These are phyloP conservation scores for Exophiala lecanii-corni DNA, from an alignment of 2,329 filamentous ascomycete genomes.

Conservation along the genomic window DNA sequence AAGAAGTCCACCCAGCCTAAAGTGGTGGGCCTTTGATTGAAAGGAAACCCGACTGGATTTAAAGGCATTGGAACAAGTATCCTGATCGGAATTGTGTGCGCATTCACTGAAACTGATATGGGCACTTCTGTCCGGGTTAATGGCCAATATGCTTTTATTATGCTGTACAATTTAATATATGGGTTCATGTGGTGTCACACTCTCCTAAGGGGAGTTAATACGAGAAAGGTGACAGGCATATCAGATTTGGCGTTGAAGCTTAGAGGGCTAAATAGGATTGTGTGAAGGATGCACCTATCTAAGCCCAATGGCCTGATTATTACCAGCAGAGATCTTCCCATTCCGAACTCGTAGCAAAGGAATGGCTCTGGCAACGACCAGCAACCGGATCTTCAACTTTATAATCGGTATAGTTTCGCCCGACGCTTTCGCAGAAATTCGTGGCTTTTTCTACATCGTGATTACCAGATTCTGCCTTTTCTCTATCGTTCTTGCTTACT, in stretches of 20 bases:
- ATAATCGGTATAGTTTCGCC: conserved; percentile 71
- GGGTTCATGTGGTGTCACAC: conserved; percentile 71
- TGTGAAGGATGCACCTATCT: no score
- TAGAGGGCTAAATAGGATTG: no score
- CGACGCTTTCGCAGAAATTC: conserved; percentile 67
- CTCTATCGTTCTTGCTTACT: conserved; percentile 55
- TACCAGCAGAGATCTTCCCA: conserved; percentile 58
- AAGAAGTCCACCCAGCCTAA: no score
- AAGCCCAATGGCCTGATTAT: conserved; percentile 60
- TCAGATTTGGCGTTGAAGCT: no score
- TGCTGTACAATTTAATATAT: conserved; percentile 69
- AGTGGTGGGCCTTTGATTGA: no score
- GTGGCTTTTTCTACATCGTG: conserved; percentile 71
- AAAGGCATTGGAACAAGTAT: conserved; percentile 1
- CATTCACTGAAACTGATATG: conserved; percentile 49
- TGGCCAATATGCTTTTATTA: conserved; percentile 65
- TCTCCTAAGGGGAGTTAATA: no score
- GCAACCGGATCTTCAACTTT: conserved; percentile 48
- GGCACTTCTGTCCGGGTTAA: conserved; percentile 41
- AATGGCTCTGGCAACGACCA: conserved; percentile 7
- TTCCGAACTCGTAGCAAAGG: conserved; percentile 30
- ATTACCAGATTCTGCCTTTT: conserved; percentile 69
- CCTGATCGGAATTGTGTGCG: conserved; percentile 44
- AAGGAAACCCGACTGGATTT: no score
- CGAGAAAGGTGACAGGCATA: no score